Base-by-base conservation (phyloP, 2,329 filamentous ascomycete species). In the Monosporascus sp. region DNA sequence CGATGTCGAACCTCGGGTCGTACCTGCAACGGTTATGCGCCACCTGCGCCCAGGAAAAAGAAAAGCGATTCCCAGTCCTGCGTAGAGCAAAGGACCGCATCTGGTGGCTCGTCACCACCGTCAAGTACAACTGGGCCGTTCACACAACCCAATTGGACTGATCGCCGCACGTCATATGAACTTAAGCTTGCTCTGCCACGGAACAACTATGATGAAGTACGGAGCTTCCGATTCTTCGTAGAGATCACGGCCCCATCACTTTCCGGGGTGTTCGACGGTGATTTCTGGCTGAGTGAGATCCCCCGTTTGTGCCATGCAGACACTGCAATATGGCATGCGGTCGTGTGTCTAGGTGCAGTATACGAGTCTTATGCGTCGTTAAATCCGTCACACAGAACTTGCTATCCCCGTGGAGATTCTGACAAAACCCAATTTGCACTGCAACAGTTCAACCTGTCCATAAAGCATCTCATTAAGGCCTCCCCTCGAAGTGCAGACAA, bases 301-400 rank as follows among this genome's bases (percentile, higher is more conserved):
- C 53, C 53, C 2, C 50, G 57, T 6, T 42, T 58, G 15, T 54
- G 55, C n/a, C 51, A 51, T 41, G 38, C 47, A 15, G 62, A 62
- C 27, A 42, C 60, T 8, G 60, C 58, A 1, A 54, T 62, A 3
- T 57, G 58, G 53, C 62, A 63, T 34, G 60, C 60, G 11, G 50
- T 59, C 18, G 52, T 63, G n/a, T 52, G 55, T 6, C 54, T 64
- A 2, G 58, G 59, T 15, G 54, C 62, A 1, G 38, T 57, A 2
- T 55, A 57, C 36, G 56, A 60, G 34, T 52, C 51, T 1, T 48
- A 45, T 38, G 42, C 27, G 6, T n/a, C 45, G 3, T 44, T 39
- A 24, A 41, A 9, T 2, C 20, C 18, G 20, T 17, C 14, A 15
- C 14, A 27, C 17, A 27, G 14, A 9, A 27, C 42, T 17, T 14